Percentiles rank a stretch among this genome's conserved stretches.
Conservation (phyloP, 2,329 filamentous ascomycete species). For the Kalmusia sp. region DNA sequence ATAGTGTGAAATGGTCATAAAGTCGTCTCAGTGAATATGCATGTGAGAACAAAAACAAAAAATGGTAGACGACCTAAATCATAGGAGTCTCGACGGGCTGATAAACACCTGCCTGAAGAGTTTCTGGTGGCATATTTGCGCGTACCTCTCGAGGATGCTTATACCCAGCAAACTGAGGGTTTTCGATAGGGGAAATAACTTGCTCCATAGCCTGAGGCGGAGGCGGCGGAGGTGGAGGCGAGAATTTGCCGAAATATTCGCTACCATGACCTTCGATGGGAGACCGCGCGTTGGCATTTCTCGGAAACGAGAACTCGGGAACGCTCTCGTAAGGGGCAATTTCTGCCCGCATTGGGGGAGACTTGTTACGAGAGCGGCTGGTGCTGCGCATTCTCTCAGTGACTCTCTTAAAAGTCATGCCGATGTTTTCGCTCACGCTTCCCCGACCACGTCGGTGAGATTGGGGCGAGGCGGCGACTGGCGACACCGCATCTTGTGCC, state of each 20-base stretch:
- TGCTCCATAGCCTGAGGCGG: slow-evolving; percentile 49
- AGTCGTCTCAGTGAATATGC: slow-evolving; percentile 33
- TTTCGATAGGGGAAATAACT: slow-evolving; percentile 47
- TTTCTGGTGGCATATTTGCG: slow-evolving; percentile 58
- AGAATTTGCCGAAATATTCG: slow-evolving; percentile 37
- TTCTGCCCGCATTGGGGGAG: slow-evolving; percentile 48
- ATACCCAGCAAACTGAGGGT: slow-evolving; percentile 36
- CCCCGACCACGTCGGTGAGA: slow-evolving; percentile 61
- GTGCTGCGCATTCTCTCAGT: slow-evolving; percentile 66
- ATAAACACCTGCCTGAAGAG: slow-evolving; percentile 53
- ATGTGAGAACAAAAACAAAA: slow-evolving; percentile 10
- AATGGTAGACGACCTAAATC: slow-evolving; percentile 31
- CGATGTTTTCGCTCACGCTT: slow-evolving; percentile 65
- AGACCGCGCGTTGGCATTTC: slow-evolving; percentile 32
- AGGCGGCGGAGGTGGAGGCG: slow-evolving; percentile 47
- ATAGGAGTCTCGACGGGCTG: slow-evolving; percentile 41
- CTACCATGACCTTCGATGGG: slow-evolving; percentile 34
- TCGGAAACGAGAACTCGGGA: slow-evolving; percentile 40
- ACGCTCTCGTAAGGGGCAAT: slow-evolving; percentile 54
- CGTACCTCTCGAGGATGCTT: slow-evolving; percentile 55
- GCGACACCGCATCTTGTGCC: slow-evolving; percentile 26
- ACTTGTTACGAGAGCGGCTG: slow-evolving; percentile 60
- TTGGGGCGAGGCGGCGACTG: slow-evolving; percentile 40
- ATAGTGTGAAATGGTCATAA: slow-evolving; percentile 31
- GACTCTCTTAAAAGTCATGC: slow-evolving; percentile 56